These are phyloP conservation scores for Daldinia eschscholtzii DNA, from an alignment of 2,329 filamentous ascomycete genomes.

Conservation along the genomic window DNA sequence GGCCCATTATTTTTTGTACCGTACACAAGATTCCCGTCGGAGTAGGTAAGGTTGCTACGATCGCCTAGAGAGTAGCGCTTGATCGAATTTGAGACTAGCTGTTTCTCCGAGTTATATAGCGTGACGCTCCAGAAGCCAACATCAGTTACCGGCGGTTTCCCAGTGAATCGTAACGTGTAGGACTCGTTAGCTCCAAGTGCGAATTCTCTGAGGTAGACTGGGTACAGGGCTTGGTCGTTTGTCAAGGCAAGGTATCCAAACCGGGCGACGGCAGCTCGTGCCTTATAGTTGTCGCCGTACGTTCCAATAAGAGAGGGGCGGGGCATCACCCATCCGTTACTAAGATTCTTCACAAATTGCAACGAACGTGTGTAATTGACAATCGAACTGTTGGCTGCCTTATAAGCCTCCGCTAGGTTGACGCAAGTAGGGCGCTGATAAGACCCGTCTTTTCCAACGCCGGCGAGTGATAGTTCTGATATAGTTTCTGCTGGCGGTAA, in stretches of 20 bases:
- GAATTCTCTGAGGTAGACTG: not conserved
- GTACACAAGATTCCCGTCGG: slow-evolving; percentile 2
- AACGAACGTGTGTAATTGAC: not conserved
- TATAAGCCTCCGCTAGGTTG: slow-evolving; percentile 4
- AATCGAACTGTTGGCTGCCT: slow-evolving; percentile 4
- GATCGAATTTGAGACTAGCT: slow-evolving; percentile 1
- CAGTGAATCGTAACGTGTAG: not conserved
- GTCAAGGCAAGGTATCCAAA: slow-evolving; percentile 16
- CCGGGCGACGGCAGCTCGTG: slow-evolving; percentile 10
- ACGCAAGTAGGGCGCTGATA: not conserved
- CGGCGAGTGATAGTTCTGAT: not conserved
- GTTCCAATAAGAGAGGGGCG: slow-evolving; percentile 9
- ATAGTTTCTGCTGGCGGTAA: not conserved
- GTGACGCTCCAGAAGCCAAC: slow-evolving; percentile 14
- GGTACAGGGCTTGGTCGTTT: slow-evolving; percentile 10
- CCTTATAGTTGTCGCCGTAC: slow-evolving; percentile 14
- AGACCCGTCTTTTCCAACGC: not conserved
- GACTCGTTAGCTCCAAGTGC: slow-evolving; percentile 4
- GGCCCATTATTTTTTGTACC: not conserved
- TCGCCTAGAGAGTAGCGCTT: slow-evolving; percentile 7
- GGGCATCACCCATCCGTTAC: slow-evolving; percentile 16
- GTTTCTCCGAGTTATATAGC: not conserved
- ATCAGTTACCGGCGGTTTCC: slow-evolving; percentile 1
- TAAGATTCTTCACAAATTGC: not conserved
- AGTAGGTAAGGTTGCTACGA: slow-evolving; percentile 4